phyloP scores from a whole-genome alignment of 176 grass and related monocot species.

The Oryza longistaminata region DNA sequence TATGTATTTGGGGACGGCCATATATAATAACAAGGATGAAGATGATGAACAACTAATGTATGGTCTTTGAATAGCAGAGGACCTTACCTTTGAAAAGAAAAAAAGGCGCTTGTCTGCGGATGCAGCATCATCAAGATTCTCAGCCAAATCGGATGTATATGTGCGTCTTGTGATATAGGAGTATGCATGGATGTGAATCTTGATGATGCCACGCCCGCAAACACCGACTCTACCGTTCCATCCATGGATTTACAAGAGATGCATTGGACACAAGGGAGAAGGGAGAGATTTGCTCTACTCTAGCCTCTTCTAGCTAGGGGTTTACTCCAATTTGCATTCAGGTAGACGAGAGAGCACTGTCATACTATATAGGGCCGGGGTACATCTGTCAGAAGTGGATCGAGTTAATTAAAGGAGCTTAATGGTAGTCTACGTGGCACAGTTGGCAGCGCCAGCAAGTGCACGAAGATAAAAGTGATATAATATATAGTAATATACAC shows the following conservation, averaged over 20 bases:
- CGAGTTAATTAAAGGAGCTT: background rate
- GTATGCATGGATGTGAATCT: constrained; percentile 71
- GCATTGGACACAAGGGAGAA: background rate
- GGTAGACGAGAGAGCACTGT: background rate
- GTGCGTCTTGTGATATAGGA: background rate
- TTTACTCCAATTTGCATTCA: background rate
- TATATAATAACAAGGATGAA: background rate
- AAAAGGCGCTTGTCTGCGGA: constrained; percentile 59
- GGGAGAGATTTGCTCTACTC: background rate
- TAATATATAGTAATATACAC: too few relatives aligned
- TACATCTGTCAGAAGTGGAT: background rate
- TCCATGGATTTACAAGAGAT: background rate
- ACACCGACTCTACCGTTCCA: constrained; percentile 48
- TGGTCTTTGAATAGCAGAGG: background rate
- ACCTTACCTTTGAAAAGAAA: too few relatives aligned
- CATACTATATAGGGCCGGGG: background rate
- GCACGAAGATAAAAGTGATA: background rate
- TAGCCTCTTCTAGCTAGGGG: background rate
- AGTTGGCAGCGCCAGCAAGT: background rate
- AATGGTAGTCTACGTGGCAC: background rate
- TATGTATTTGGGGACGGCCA: background rate
- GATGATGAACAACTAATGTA: background rate
- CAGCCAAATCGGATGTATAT: background rate
- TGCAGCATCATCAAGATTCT: constrained; percentile 96
- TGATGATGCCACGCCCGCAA: constrained; percentile 72